These are phyloP conservation scores for Ploettnerulaceae sp. DNA, from an alignment of 2,329 filamentous ascomycete species.

Conservation along the genomic window DNA sequence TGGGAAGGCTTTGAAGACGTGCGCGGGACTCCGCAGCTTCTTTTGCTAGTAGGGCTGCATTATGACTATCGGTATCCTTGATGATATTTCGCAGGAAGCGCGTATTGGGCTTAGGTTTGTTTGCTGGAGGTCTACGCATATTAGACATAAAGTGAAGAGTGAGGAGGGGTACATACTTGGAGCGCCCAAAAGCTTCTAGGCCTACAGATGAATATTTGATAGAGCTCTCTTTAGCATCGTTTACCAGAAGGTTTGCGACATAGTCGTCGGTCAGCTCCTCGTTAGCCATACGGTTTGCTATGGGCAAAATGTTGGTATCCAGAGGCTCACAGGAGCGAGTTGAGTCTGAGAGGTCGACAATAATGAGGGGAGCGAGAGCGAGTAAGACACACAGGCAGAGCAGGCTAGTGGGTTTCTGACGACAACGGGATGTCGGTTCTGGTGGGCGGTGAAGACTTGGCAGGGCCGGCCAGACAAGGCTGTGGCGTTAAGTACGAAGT, in stretches of 20 bases:
- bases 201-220: constrained; percentile 71
- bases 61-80: constrained; percentile 81
- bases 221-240: constrained; percentile 71
- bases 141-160: constrained; percentile 9
- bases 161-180: constrained; percentile 21
- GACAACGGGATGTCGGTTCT: not conserved
- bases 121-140: constrained; percentile 41
- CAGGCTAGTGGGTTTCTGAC: not conserved
- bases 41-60: constrained; percentile 77
- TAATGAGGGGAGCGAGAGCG: too few relatives aligned
- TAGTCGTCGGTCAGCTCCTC: constrained; percentile 66
- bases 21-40: constrained; percentile 75
- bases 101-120: constrained; percentile 83
- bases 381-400: not conserved
- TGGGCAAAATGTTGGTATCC: not conserved
- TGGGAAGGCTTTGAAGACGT: constrained; percentile 59
- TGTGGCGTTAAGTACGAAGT: constrained; percentile 13
- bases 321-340: not conserved
- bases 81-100: constrained; percentile 85
- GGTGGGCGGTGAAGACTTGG: not conserved
- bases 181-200: constrained; percentile 58
- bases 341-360: not conserved
- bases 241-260: constrained; percentile 71
- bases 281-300: constrained; percentile 23
- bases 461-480: not conserved